Evolutionary conservation across 2,329 filamentous ascomycete genomes (phyloP).

Genomic region (Neofusicoccum laricinum): DNA sequence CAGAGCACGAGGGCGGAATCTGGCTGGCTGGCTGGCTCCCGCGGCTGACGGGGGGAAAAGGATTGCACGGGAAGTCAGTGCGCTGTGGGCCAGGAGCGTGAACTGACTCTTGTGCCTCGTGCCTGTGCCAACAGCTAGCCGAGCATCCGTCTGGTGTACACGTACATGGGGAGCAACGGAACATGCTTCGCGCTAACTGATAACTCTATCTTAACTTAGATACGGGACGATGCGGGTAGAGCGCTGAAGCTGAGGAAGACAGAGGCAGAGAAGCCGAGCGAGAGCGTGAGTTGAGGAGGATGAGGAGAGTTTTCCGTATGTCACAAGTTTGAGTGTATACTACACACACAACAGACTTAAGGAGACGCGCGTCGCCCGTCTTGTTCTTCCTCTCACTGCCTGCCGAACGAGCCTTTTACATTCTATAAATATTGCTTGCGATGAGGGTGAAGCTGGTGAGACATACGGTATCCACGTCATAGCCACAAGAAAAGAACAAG

Average conservation of each 20-base stretch:
- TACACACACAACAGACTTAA: too few relatives aligned
- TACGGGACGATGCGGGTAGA: background rate
- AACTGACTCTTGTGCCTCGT: too few relatives aligned
- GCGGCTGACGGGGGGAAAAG: too few relatives aligned
- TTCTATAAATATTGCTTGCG: background rate
- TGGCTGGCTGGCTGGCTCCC: too few relatives aligned
- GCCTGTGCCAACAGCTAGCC: too few relatives aligned
- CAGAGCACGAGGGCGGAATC: too few relatives aligned
- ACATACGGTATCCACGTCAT: too few relatives aligned
- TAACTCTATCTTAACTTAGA: background rate
- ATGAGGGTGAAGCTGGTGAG: too few relatives aligned
- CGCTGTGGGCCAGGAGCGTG: too few relatives aligned
- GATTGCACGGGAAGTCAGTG: too few relatives aligned
- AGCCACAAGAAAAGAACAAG: background rate
- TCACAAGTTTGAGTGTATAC: background rate
- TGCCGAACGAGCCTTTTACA: background rate
- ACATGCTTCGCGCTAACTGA: background rate
- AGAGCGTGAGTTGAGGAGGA: background rate
- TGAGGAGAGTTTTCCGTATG: background rate
- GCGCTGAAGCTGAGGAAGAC: background rate
- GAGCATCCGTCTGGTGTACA: too few relatives aligned
- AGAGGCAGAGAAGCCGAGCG: background rate
- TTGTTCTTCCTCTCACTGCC: background rate
- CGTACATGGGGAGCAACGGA: too few relatives aligned
- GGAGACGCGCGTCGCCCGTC: background rate